Conservation (phyloP, 139 green algal species). For the Tetraselmis striata region DNA sequence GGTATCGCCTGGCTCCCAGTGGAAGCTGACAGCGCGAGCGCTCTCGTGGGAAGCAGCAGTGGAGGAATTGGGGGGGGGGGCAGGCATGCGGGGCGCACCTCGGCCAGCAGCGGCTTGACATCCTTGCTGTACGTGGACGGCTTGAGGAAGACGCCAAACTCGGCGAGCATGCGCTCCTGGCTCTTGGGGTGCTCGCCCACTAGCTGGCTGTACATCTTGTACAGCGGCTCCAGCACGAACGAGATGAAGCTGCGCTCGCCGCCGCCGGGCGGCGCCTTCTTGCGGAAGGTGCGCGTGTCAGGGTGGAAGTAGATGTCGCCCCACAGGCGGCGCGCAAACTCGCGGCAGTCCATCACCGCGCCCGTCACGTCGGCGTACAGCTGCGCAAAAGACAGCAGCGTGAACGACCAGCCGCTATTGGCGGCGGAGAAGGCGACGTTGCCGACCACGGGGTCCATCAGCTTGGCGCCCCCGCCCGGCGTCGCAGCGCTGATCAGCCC, state of each 20-base stretch:
- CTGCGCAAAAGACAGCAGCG: slow-evolving; percentile 78
- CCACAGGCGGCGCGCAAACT: slow-evolving; percentile 80
- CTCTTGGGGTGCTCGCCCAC: slow-evolving; percentile 46
- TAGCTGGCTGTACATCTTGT: slow-evolving; percentile 84
- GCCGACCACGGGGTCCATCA: slow-evolving; percentile 71
- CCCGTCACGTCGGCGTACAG: slow-evolving; percentile 68
- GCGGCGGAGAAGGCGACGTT: slow-evolving; percentile 85
- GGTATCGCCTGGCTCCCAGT: too few relatives aligned
- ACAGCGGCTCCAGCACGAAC: slow-evolving; percentile 95
- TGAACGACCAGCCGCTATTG: slow-evolving; percentile 85
- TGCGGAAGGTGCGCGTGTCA: slow-evolving; percentile 70
- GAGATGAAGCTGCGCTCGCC: slow-evolving; percentile 86
- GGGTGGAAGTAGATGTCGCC: slow-evolving; percentile 89
- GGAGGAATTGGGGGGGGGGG: too few relatives aligned
- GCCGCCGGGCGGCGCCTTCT: slow-evolving; percentile 46
- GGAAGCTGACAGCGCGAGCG: too few relatives aligned
- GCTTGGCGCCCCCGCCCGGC: background rate
- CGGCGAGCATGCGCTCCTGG: slow-evolving; percentile 50
- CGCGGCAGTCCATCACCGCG: slow-evolving; percentile 29
- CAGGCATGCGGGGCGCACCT: slow-evolving; percentile 23
- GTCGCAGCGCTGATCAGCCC: slow-evolving; percentile 28
- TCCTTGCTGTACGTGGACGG: slow-evolving; percentile 65
- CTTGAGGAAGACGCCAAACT: slow-evolving; percentile 81
- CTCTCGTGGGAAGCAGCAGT: too few relatives aligned
- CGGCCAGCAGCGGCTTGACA: slow-evolving; percentile 86